Evolutionary conservation across 2,329 filamentous ascomycete genomes (phyloP), one percentile per base, ranked within the genome.

Genomic region (Aspergillus terreus): DNA sequence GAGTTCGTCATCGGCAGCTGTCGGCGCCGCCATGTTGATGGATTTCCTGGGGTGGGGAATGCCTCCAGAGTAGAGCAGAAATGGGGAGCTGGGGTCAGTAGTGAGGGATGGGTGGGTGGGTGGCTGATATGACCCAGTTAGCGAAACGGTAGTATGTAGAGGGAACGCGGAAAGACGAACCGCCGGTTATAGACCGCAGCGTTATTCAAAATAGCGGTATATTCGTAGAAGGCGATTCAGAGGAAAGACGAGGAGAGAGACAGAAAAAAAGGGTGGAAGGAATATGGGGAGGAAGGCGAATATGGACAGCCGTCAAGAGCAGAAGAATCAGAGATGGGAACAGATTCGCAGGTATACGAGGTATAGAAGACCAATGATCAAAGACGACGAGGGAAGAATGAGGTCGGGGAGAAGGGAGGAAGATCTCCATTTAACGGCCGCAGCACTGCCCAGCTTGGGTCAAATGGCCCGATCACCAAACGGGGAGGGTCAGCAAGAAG

Each of bases 1-100:
- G 42, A 72, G 63, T 56, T 68, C 69, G 57, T 72, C 69, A 50
- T 73, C 67, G 56, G 17, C 40, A 17, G 62, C 63, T 58, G 64
- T 65, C 53, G 62, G 63, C 58, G 65, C 59, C 53, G 67, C 60
- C 66, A 71, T 72, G 55, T 57, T 66, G 55, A 50, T 50, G 54
- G 38, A 49, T 48, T 45, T 60, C 53, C 58, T 58, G 53, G 52
- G 30, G 53, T 49, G 51, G 47, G 48, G 49, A 53, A 38, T 38
- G 47, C 43, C 53, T 58, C 46, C 49, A 43, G 36, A 40, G 49
- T 41, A 15, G 46, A 50, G 42, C 43, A 40, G 47, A 45, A 48
- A 43, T 44, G 50, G 50, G 53, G 53, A 55, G 58, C 63, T 69
- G 61, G 41, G 61, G 67, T 70, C 66, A 71, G 66, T 64, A 64